These are phyloP conservation scores for Cyclotella choctawhatcheeana DNA, from an alignment of 108 stramenopile genomes.

Conservation along the genomic window DNA sequence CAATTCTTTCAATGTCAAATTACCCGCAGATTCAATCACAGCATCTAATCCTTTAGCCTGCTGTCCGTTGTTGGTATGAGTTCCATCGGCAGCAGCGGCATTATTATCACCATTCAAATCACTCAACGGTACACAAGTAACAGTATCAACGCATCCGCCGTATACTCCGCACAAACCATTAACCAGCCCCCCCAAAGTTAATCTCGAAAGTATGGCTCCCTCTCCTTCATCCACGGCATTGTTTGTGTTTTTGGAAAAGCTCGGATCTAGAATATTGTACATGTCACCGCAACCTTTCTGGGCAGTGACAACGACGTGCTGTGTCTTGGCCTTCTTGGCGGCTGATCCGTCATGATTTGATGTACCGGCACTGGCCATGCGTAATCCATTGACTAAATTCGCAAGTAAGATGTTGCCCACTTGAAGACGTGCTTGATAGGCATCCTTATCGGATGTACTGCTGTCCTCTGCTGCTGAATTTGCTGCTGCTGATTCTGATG, in stretches of 20 bases:
- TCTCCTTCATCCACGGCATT: not conserved
- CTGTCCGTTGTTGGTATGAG: not conserved
- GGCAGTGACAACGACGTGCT: too few relatives aligned
- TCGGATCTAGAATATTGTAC: conserved; percentile 40
- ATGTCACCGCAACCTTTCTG: too few relatives aligned
- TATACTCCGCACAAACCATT: conserved; percentile 68
- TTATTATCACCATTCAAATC: conserved; percentile 21
- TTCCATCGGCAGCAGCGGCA: not conserved
- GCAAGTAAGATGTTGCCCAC: conserved; percentile 9
- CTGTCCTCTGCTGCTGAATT: too few relatives aligned
- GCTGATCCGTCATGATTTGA: not conserved
- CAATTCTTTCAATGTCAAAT: conserved; percentile 35
- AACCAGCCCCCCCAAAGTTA: conserved; percentile 73
- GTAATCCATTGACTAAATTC: not conserved
- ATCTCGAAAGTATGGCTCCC: conserved; percentile 69
- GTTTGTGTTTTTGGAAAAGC: conserved; percentile 30
- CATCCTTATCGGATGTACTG: too few relatives aligned
- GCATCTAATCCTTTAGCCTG: conserved; percentile 32
- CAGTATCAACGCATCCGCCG: conserved; percentile 59
- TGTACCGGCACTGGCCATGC: conserved; percentile 1
- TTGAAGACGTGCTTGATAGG: not conserved
- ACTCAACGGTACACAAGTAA: conserved; percentile 40
- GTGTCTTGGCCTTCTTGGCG: not conserved
- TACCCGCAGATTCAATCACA: conserved; percentile 30
- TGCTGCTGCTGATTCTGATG: not conserved